Percentiles rank a stretch among this genome's conserved stretches.
Conservation (phyloP, 148 eudicot genomes). For the Cornus kousa region DNA sequence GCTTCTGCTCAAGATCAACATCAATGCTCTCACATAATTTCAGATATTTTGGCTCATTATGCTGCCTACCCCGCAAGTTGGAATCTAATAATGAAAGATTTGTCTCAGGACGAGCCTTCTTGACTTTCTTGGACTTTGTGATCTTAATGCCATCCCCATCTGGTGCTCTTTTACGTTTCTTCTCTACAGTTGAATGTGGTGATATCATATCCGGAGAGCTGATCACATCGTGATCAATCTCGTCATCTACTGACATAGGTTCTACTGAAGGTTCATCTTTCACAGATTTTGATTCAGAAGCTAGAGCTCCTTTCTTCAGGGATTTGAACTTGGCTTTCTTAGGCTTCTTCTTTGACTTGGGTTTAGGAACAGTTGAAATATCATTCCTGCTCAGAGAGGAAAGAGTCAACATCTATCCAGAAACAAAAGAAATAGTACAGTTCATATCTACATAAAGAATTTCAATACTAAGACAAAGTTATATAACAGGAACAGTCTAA, state of each 20-base stretch:
- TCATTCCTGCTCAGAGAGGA: conserved; percentile 42
- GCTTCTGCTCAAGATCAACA: conserved; percentile 58
- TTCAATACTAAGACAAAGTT: neutral
- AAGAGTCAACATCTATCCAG: conserved; percentile 4
- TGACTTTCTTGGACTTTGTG: conserved; percentile 57
- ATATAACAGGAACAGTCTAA: neutral
- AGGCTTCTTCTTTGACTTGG: conserved; percentile 77
- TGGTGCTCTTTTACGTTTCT: conserved; percentile 57
- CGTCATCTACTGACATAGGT: conserved; percentile 46
- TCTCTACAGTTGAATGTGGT: conserved; percentile 35
- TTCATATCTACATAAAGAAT: neutral
- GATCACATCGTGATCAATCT: conserved; percentile 38
- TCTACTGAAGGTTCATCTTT: conserved; percentile 52
- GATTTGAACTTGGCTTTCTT: conserved; percentile 94
- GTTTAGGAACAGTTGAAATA: conserved; percentile 37
- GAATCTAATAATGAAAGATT: conserved; percentile 29
- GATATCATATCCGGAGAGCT: conserved; percentile 37
- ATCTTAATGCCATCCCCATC: conserved; percentile 40
- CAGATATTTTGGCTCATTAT: conserved; percentile 52
- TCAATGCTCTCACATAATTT: conserved; percentile 39
- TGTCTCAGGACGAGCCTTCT: conserved; percentile 49
- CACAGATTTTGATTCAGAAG: conserved; percentile 38
- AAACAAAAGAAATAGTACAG: neutral
- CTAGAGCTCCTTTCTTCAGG: conserved; percentile 69
- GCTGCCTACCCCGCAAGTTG: conserved; percentile 32